Base-by-base conservation (phyloP, 179 eudicot species). In the Beta lomatogona region DNA sequence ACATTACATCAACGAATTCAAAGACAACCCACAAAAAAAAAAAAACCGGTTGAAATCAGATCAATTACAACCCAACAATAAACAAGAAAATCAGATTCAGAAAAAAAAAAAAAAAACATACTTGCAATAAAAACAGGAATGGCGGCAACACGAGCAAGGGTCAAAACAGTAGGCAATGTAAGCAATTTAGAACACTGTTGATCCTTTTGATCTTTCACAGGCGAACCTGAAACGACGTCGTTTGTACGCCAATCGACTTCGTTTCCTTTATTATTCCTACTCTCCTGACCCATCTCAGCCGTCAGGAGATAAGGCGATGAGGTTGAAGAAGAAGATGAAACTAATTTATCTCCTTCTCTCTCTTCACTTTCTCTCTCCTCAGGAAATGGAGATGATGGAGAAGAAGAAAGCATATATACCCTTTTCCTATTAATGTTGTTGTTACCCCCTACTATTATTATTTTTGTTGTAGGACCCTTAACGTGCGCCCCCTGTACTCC, bases 101-200 rank as follows among this genome's bases (percentile, higher is more conserved):
- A 70, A 36, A 18, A 45, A 60, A 44, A 44, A 44, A 44, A 64
- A 84, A 83, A n/a, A n/a, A n/a, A n/a, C 98, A 67, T 89, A 96
- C 99, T 92, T 69, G 81, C 81, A 71, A 96, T 89, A 75, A 96
- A 89, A 60, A 92, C 79, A 11, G 98, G 99, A 36, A 96, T 85
- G 1, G 98, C 90, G 12, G 92, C 97, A 68, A 96, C 99, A 54
- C 99, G 97, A 48, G 91, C 94, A 28, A 96, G 92, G 52, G 99
- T 96, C 79, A 96, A 80, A 41, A 94, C 79, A 55, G 98, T 96
- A 1, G 99, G 99, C 91, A 96, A 87, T 15, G 99, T 96, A 50
- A 96, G 88, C 85, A 96, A 82, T 84, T 92, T 94, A 2, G 79
- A 82, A 3, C 83, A 80, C 59, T 84, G 77, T 12, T 63, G 25